Evolutionary conservation across 768 basidiomycete genomes (phyloP), one percentile per base, ranked within the genome.

Genomic region (Imleria badia): DNA sequence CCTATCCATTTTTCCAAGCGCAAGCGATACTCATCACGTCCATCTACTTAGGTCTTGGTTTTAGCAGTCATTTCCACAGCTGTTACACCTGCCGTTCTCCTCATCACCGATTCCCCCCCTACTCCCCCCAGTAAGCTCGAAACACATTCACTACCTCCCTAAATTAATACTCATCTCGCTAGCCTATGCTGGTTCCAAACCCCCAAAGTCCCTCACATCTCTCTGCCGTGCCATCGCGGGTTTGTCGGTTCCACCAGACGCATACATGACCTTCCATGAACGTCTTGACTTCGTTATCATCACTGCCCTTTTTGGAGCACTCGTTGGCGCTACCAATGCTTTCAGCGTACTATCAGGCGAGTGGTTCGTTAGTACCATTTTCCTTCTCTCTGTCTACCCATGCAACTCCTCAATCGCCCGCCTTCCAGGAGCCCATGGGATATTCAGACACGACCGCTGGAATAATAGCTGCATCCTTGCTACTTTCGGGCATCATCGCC

Each of bases 61-160:
- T 77, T 93, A 20, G 91, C 79, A 3, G 84, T 92, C 55, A 79
- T 91, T 17, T 82, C 81, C 15, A 88, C 86, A 2, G 88, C 73
- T 2, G 79, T 77, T 1, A 65, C 75, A 10, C 89, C 90, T 0
- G 74, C 78, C 19, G 73, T 81, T 3, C 73, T 92, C 44, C 66
- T 91, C 22, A 79, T 94, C 22, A 63, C 74, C 2, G 74, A 74
- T 31, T 75, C 78, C 1, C 91, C 91, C 8, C 89, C 89, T 20
- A 84, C 79, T 9, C 91, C 91, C 26, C 91, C 91, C 0, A 92
- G 91, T 93, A 69, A 38, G 80, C 48, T 11, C 15, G 3, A 44
- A 15, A 20, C 19, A 2, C 22, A 10, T 31, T 22, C 30, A 36
- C 33, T 17, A 7, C 20, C 5, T 34, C 8, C 12, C 15, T 30